A percentile compares a stretch with the other conserved stretches of the same genome.
These are phyloP conservation scores for Gautieria morchelliformis DNA, from an alignment of 768 basidiomycete genomes.

Conservation along the genomic window DNA sequence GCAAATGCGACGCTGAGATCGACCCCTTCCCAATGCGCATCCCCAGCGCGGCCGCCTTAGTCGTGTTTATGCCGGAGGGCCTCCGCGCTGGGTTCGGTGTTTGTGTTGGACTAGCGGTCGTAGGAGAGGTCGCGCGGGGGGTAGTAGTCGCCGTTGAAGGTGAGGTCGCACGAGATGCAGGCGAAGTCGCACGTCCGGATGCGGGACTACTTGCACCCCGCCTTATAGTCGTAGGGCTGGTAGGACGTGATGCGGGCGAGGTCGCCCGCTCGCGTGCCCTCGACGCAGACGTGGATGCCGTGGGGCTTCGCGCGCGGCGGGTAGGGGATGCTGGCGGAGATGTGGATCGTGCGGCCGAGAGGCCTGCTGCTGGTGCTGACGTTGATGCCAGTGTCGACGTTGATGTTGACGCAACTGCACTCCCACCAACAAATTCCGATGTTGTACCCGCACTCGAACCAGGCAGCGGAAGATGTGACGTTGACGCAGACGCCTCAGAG, in stretches of 20 bases:
- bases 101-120: background rate
- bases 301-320: background rate
- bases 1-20: background rate
- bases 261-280: background rate
- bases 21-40: background rate
- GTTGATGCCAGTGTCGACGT: too few species aligned
- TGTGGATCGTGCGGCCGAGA: background rate
- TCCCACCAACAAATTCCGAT: too few species aligned
- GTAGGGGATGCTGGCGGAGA: background rate
- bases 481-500: background rate
- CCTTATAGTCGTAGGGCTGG: background rate
- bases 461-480: background rate
- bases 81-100: background rate
- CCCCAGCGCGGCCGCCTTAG: background rate
- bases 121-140: background rate
- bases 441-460: too few species aligned
- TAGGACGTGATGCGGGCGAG: background rate
- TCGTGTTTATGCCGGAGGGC: background rate
- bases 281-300: background rate
- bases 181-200: background rate
- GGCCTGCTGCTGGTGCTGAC: too few species aligned
- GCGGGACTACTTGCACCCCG: background rate
- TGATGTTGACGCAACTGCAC: too few species aligned
- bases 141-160: background rate
- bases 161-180: background rate